These are phyloP conservation scores for Phytophthora ramorum DNA, from an alignment of 352 stramenopile genomes.

Conservation along the genomic window DNA sequence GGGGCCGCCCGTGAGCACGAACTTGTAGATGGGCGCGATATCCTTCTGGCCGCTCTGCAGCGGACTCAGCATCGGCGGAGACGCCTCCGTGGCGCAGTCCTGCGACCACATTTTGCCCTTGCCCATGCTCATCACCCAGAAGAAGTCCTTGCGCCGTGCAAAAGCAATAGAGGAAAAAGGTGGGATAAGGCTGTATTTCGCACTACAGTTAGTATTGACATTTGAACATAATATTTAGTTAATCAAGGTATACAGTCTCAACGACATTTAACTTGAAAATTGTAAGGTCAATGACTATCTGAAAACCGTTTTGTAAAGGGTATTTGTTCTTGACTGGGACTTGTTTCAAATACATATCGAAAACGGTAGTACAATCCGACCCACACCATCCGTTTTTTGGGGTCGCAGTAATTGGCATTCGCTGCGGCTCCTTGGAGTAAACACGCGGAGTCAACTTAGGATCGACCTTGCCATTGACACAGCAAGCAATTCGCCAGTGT, in stretches of 20 bases:
- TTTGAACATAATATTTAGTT: no score
- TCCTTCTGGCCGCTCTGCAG: slow-evolving; percentile 74
- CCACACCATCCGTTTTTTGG: slow-evolving; percentile 27
- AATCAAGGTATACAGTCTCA: no score
- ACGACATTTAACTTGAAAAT: no score
- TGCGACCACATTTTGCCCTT: slow-evolving; percentile 67
- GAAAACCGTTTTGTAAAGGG: no score
- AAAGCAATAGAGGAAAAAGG: slow-evolving; percentile 17
- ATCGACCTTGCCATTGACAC: no score
- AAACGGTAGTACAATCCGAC: slow-evolving; percentile 11
- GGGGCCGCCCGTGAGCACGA: slow-evolving; percentile 94
- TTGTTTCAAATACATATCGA: neutral
- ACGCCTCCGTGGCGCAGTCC: slow-evolving; percentile 47
- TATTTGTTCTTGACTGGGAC: no score
- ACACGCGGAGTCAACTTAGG: neutral
- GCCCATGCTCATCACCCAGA: slow-evolving; percentile 35
- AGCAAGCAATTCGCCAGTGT: no score
- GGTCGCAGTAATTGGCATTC: slow-evolving; percentile 29
- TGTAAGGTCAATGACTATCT: no score
- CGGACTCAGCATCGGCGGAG: slow-evolving; percentile 67
- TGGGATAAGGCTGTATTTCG: slow-evolving; percentile 5
- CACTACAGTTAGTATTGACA: no score
- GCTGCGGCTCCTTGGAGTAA: neutral
- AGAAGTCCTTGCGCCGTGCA: neutral
- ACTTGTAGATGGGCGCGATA: slow-evolving; percentile 90